A percentile compares a stretch with the other conserved stretches of the same genome.
phyloP scores from a whole-genome alignment of 1,284 basidiomycete species.

The Paramarasmius palmivorus region DNA sequence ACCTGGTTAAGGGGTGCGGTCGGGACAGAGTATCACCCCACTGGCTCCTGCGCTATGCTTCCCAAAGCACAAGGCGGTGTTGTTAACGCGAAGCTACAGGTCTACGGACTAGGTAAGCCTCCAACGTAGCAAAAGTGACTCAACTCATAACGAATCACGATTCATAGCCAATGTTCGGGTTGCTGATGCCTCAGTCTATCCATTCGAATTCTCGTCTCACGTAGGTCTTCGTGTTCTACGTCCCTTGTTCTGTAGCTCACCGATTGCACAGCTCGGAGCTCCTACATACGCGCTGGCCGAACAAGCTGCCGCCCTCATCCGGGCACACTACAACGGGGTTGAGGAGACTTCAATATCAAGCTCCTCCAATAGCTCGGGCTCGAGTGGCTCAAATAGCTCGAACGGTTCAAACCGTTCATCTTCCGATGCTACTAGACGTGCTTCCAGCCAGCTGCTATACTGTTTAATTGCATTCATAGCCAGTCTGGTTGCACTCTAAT shows the following conservation, averaged over 20 bases:
- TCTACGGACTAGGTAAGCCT: slow-evolving; percentile 49
- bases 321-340: slow-evolving; percentile 37
- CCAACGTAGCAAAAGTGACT: too few species aligned
- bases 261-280: not conserved
- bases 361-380: too few species aligned
- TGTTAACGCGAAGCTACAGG: slow-evolving; percentile 60
- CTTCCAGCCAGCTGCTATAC: too few species aligned
- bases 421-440: too few species aligned
- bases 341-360: too few species aligned
- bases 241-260: not conserved
- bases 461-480: too few species aligned
- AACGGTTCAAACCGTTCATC: too few species aligned
- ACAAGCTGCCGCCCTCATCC: slow-evolving; percentile 64
- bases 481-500: too few species aligned
- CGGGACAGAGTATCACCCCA: slow-evolving; percentile 56
- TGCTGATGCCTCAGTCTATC: slow-evolving; percentile 42
- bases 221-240: slow-evolving; percentile 23
- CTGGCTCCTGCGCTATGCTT: slow-evolving; percentile 65
- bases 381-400: too few species aligned
- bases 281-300: slow-evolving; percentile 56
- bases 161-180: slow-evolving; percentile 40
- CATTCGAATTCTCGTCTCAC: slow-evolving; percentile 45
- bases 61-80: slow-evolving; percentile 63
- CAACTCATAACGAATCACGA: not conserved
- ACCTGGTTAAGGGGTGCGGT: slow-evolving; percentile 40